Evolutionary conservation across 306 rosid species (phyloP), one percentile per base, ranked within the genome.

Genomic region (Quercus wislizeni): DNA sequence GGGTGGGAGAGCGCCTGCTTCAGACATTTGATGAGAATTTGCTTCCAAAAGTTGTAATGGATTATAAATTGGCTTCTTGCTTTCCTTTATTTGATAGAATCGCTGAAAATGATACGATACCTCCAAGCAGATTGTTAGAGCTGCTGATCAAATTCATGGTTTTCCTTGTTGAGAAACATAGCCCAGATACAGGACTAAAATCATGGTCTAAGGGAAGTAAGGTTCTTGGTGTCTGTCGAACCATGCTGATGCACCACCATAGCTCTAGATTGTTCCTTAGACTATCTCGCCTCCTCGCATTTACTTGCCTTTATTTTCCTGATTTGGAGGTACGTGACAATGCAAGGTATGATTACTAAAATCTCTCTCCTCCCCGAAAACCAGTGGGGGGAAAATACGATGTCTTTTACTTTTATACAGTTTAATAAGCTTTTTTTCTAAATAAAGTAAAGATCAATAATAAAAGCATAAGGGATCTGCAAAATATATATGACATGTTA

Each of bases 161-260:
- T 74, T 92, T 91, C 86, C 97, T 95, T 71, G 96, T 89, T 81
- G 93, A 85, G 88, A 92, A 89, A 79, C 99, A 95, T 83, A 95
- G 92, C 81, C 96, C 97, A 31, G 80, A 85, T 78, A 79, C 98
- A 4, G 88, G 89, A 74, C 76, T 92, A 77, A 91, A 92, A 81
- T 88, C 97, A 75, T 95, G 99, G 99, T 89, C 99, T 46, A 95
- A 90, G 57, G 99, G 99, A 78, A 95, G 98, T 81, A 89, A 83
- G 84, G 98, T 89, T 85, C 98, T 95, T 84, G 95, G 90, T 84
- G 87, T 90, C 74, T 95, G 98, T 87, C 89, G 98, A 78, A 92
- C 94, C 49, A 85, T 95, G 88, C 77, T 95, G 89, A 83, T 92
- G 89, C 98, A 91, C 77, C 99, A 89, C 88, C 89, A 86, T 72